Evolutionary conservation across 2,329 filamentous ascomycete genomes (phyloP), one percentile per base, ranked within the genome.

Genomic region (Plectosphaerella plurivora): DNA sequence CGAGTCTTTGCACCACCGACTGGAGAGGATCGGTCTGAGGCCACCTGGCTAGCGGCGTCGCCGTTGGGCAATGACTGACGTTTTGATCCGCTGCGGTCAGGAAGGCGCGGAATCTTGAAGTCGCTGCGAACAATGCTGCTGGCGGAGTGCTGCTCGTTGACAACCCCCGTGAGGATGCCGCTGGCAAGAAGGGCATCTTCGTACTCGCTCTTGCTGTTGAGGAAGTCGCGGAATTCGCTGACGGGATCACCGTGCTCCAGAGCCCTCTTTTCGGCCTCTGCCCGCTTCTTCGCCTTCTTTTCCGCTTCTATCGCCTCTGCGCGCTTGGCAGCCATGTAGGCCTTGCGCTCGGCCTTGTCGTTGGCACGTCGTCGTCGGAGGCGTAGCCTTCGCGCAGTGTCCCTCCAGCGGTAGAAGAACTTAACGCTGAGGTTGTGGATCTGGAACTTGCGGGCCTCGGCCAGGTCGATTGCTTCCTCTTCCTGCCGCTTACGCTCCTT

Each of bases 381-480:
- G 3, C 76, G 72, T 16, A 71, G 73, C 45, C 74, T 70, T 12
- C 79, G 72, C 9, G 75, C 77, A 39, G 66, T 72, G 14, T 75
- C 63, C 47, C 73, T 76, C 81, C 81, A 84, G 16, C 70, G 69
- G 58, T 83, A 82, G 54, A 83, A 82, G 62, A 72, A 84, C 47
- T 76, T 81, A 53, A 82, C 66, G 12, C 69, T 66, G 28, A 84
- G 67, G 51, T 71, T 81, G 60, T 79, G 75, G 4, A 58, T 60
- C 37, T 76, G 72, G 57, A 78, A 81, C n/a, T 69, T 64, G 15
- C 71, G 68, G 14, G 79, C 79, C 50, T 78, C 66, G 3, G 70
- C 71, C 64, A 77, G 45, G 60, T 76, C 60, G 55, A 63, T 18
- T 16, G 73, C 72, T 41, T 82, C 77, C 58, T 81, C 78, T 52